Conservation (phyloP, 768 basidiomycete species). For the Boletellus sp. region DNA sequence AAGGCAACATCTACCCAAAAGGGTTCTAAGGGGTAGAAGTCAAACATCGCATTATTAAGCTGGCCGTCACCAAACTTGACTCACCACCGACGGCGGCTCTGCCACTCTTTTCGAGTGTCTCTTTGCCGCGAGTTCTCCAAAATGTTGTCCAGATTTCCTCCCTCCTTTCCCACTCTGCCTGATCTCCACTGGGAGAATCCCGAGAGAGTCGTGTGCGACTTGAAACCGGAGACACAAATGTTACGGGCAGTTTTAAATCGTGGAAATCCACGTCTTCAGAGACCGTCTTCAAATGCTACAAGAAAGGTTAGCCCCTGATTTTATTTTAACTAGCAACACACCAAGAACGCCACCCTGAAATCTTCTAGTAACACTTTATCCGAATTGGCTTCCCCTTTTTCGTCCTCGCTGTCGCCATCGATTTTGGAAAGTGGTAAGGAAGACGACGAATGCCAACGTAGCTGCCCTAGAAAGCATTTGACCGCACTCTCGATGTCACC, state of each 20-base stretch:
- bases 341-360: slow-evolving; percentile 81
- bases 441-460: slow-evolving; percentile 44
- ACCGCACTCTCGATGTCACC: slow-evolving; percentile 80
- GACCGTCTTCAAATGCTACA: slow-evolving; percentile 69
- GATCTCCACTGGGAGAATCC: slow-evolving; percentile 43
- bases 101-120: slow-evolving; percentile 49
- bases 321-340: slow-evolving; percentile 33
- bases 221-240: slow-evolving; percentile 56
- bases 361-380: slow-evolving; percentile 82
- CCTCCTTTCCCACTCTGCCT: slow-evolving; percentile 55
- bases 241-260: slow-evolving; percentile 60
- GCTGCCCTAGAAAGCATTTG: slow-evolving; percentile 67
- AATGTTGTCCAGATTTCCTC: slow-evolving; percentile 65
- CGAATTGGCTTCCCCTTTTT: slow-evolving; percentile 35
- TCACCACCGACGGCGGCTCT: slow-evolving; percentile 64
- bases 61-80: slow-evolving; percentile 6
- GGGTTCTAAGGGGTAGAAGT: slow-evolving; percentile 42
- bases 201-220: slow-evolving; percentile 57
- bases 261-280: slow-evolving; percentile 41
- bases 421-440: slow-evolving; percentile 16
- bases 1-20: slow-evolving; percentile 76
- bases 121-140: slow-evolving; percentile 53
- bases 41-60: neutral
- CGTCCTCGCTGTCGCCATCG: slow-evolving; percentile 19
- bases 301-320: neutral